Evolutionary conservation across 441 rosid species (phyloP), one percentile per base, ranked within the genome.

Genomic region (Gossypium trilobum): DNA sequence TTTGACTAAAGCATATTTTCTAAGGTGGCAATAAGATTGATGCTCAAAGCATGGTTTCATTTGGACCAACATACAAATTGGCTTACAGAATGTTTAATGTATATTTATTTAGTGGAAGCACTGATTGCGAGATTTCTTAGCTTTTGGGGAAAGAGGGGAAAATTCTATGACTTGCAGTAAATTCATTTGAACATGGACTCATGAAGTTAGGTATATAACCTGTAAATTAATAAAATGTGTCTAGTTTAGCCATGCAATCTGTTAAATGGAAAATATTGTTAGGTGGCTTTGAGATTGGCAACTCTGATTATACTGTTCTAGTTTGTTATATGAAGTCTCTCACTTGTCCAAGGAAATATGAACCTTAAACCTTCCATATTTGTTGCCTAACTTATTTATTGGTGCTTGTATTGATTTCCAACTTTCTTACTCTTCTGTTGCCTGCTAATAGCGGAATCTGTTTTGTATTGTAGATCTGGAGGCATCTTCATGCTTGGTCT

Each of bases 401-500:
- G 59, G 16, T 69, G 61, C 62, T 36, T 54, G 27, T 54, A 13
- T 11, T 31, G 11, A 22, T 29, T 42, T 22, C 33, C 33, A 20
- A 22, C 57, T 23, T 46, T 25, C 14, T 17, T 19, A 64, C 27
- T 68, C 46, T 27, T 9, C n/a, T 48, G 46, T 36, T 70, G 20
- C 22, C 48, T 68, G 72, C 48, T 68, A 10, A 31, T 42, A 20
- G 25, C 20, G 25, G 67, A 70, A 42, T 70, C 17, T 33, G 8
- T 3, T 19, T 27, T 65, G 33, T 64, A 31, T 17, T 66, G 33
- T 55, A 23, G 54, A 22, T 46, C 52, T 73, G 27, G 51, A 29
- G 64, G 14, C 25, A 2, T 74, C 63, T 70, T 20, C 65, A 50
- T 65, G 39, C 77, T 71, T 83, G 73, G 14, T 33, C 19, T 72